Conservation (phyloP, 2,329 filamentous ascomycete species). For the Myriosclerotinia curreyana region DNA sequence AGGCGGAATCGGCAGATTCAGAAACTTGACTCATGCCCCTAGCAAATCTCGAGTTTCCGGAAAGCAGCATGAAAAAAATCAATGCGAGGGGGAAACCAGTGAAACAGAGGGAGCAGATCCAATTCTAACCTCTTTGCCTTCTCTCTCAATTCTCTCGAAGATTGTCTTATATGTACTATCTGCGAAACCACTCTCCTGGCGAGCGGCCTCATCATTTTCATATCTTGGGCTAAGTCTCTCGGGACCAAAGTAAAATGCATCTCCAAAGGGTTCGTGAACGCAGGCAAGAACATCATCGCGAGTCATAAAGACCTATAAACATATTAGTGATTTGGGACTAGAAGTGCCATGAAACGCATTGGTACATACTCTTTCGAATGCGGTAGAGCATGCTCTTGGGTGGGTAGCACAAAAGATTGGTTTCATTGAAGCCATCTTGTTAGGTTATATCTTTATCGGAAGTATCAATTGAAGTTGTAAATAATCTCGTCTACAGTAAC, state of each 20-base stretch:
- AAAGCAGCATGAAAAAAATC: not conserved
- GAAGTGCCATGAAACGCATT: not conserved
- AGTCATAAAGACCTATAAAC: constrained; percentile 89
- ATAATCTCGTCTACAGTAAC: not conserved
- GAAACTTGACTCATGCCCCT: constrained; percentile 16
- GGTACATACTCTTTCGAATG: constrained; percentile 78
- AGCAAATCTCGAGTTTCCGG: not conserved
- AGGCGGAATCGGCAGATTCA: not conserved
- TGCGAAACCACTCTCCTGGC: constrained; percentile 62
- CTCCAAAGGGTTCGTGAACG: constrained; percentile 93
- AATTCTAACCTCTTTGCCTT: constrained; percentile 58
- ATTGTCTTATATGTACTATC: constrained; percentile 73
- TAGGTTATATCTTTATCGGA: constrained; percentile 15
- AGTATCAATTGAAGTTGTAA: constrained; percentile 3
- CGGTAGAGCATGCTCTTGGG: constrained; percentile 91
- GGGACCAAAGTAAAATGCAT: constrained; percentile 93
- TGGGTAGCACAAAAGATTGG: constrained; percentile 93
- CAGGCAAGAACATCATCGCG: constrained; percentile 76
- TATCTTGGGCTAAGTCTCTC: constrained; percentile 81
- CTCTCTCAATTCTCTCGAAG: constrained; percentile 69
- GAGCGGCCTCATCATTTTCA: constrained; percentile 58
- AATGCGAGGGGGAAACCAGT: not conserved
- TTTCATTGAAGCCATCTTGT: constrained; percentile 63
- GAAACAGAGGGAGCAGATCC: constrained; percentile 22
- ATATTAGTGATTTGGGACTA: constrained; percentile 20